These are phyloP conservation scores for Neostapfia colusana DNA, from an alignment of 176 grass and related monocot genomes.

Conservation along the genomic window DNA sequence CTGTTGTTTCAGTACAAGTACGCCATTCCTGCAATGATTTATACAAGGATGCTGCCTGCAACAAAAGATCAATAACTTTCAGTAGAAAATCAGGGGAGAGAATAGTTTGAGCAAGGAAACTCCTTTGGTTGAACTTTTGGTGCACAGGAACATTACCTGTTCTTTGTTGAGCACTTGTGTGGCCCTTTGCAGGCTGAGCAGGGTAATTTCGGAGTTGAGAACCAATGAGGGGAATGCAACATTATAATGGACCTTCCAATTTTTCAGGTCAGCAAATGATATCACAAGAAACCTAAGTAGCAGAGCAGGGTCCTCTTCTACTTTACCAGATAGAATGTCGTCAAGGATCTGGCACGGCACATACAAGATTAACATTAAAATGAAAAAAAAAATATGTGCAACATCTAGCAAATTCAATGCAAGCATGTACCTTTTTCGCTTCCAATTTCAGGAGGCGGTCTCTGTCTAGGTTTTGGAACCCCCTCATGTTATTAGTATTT, in stretches of 20 bases:
- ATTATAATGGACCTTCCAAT: conserved; percentile 78
- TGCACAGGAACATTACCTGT: conserved; percentile 48
- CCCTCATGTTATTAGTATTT: conserved; percentile 82
- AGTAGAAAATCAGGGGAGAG: neutral
- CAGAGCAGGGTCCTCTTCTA: conserved; percentile 68
- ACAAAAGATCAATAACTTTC: conserved; percentile 24
- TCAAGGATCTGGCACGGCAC: conserved; percentile 54
- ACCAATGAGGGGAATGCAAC: conserved; percentile 78
- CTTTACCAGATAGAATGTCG: conserved; percentile 67
- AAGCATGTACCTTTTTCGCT: conserved; percentile 67
- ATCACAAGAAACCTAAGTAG: conserved; percentile 78
- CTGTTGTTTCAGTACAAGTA: conserved; percentile 68
- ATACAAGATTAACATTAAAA: neutral
- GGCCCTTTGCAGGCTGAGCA: conserved; percentile 54
- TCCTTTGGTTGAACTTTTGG: conserved; percentile 26
- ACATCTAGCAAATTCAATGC: neutral
- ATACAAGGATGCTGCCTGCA: conserved; percentile 61
- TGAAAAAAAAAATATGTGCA: neutral
- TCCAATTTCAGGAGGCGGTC: conserved; percentile 50
- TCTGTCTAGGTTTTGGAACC: conserved; percentile 60
- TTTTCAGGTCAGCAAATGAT: conserved; percentile 96
- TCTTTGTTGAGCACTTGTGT: conserved; percentile 50
- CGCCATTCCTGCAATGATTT: conserved; percentile 63
- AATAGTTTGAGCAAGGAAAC: conserved; percentile 1
- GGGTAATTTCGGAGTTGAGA: conserved; percentile 62